These are phyloP conservation scores for Heritiera fomes DNA, from an alignment of 345 rosid genomes.

Conservation along the genomic window DNA sequence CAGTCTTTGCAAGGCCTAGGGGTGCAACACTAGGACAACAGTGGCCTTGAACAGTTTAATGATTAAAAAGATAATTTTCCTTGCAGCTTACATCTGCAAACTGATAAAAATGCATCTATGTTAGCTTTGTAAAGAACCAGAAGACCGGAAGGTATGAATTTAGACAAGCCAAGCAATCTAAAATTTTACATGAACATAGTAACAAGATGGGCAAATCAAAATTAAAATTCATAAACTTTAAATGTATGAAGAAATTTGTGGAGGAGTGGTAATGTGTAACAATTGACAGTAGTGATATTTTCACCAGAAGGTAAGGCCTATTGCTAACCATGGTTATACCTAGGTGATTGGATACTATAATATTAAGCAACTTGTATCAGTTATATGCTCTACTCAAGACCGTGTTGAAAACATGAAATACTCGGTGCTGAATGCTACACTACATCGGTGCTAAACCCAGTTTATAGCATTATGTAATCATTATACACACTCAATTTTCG, in stretches of 20 bases:
- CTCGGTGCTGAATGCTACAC: background rate
- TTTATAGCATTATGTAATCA: background rate
- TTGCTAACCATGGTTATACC: background rate
- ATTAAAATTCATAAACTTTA: background rate
- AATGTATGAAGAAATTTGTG: background rate
- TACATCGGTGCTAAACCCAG: background rate
- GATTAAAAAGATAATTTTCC: background rate
- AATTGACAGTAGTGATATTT: no score
- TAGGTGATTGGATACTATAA: background rate
- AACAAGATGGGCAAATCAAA: background rate
- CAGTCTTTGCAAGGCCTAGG: background rate
- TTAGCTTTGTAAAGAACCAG: slow-evolving; percentile 4
- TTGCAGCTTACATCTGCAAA: slow-evolving; percentile 18
- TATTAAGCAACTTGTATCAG: background rate
- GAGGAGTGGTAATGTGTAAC: no score
- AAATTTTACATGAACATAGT: background rate
- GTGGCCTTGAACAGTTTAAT: background rate
- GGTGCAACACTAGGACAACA: background rate
- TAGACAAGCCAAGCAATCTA: background rate
- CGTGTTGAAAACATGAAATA: background rate
- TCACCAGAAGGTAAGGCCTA: background rate
- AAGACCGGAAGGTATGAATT: background rate
- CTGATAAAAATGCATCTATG: slow-evolving; percentile 1
- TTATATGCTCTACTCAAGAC: background rate
- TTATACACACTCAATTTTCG: background rate